Conservation (phyloP, 805 yeast genomes). For the Yarrowia keelungensis region DNA sequence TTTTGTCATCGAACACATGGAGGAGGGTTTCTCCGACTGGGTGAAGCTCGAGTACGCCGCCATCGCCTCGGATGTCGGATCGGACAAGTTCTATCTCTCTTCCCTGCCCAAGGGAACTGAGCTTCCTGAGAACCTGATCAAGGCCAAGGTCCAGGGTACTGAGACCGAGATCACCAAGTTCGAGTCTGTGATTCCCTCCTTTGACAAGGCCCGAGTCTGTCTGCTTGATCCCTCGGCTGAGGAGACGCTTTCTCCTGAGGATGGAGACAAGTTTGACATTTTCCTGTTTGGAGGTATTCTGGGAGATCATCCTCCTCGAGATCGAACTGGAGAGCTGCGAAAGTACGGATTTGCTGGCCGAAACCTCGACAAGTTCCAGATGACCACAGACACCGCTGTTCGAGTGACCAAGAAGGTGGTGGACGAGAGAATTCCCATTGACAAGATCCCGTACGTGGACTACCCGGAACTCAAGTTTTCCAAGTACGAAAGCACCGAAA, state of each 20-base stretch:
- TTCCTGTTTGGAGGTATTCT: conserved; percentile 96
- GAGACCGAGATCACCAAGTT: conserved; percentile 63
- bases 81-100: conserved; percentile 72
- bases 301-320: conserved; percentile 87
- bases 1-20: conserved; percentile 97
- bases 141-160: conserved; percentile 82
- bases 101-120: conserved; percentile 75
- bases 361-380: conserved; percentile 85
- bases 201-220: conserved; percentile 64
- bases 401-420: conserved; percentile 85
- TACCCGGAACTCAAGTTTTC: conserved; percentile 91
- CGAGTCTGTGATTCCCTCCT: conserved; percentile 50
- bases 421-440: conserved; percentile 63
- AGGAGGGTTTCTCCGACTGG: conserved; percentile 96
- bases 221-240: conserved; percentile 88
- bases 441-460: conserved; percentile 82
- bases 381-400: conserved; percentile 98
- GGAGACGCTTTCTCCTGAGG: conserved; percentile 74
- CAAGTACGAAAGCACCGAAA: conserved; percentile 90
- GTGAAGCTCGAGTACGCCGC: conserved; percentile 85
- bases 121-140: conserved; percentile 66
- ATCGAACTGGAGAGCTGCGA: conserved; percentile 89
- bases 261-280: conserved; percentile 71
- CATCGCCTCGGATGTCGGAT: conserved; percentile 83
- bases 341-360: conserved; percentile 87